phyloP scores from a whole-genome alignment of 345 rosid genomes.

The Hibiscus tridactylites region DNA sequence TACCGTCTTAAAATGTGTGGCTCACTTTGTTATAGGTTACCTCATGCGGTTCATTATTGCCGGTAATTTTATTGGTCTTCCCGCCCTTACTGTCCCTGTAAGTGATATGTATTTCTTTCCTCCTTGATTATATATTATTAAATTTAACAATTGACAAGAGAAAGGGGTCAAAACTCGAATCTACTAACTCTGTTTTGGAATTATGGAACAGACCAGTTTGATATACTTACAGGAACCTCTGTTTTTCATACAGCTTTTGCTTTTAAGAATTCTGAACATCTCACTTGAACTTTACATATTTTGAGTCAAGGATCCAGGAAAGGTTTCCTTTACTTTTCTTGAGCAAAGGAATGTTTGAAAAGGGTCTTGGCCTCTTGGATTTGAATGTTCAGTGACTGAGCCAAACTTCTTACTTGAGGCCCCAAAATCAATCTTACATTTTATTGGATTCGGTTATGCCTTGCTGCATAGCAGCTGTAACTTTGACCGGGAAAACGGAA shows the following conservation, averaged over 20 bases:
- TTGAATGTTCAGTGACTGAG: not conserved
- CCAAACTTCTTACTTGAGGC: not conserved
- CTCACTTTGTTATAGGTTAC: slow-evolving; percentile 34
- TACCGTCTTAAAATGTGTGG: not conserved
- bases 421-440: not conserved
- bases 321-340: not conserved
- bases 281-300: not conserved
- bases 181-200: not conserved
- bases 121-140: not conserved
- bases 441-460: not conserved
- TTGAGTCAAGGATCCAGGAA: not conserved
- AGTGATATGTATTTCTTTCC: slow-evolving; percentile 14
- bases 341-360: not conserved
- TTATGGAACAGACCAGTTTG: not conserved
- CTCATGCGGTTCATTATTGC: slow-evolving; percentile 64
- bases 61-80: slow-evolving; percentile 72
- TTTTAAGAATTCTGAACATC: not conserved
- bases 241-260: not conserved
- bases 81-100: slow-evolving; percentile 82
- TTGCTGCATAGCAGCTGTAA: not conserved
- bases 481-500: not conserved
- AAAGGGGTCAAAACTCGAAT: not conserved
- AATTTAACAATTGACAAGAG: not conserved
- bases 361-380: not conserved
- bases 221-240: not conserved